These are phyloP conservation scores for Quillaja saponaria DNA, from an alignment of 306 rosid genomes.

Conservation along the genomic window DNA sequence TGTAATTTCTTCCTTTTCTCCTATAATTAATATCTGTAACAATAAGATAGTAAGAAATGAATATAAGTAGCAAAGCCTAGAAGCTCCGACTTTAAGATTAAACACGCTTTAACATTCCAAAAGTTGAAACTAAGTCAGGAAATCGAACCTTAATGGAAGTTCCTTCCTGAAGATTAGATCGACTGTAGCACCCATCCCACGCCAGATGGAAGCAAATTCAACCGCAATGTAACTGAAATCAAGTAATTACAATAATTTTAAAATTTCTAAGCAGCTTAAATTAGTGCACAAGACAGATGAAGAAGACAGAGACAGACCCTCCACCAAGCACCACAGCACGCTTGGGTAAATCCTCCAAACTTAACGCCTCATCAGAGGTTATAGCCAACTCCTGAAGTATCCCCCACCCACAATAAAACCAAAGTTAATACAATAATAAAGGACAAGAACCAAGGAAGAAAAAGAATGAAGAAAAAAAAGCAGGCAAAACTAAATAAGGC, in stretches of 20 bases:
- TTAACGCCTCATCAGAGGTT: slow-evolving; percentile 96
- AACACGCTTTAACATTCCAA: background rate
- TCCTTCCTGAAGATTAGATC: slow-evolving; percentile 81
- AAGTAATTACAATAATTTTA: slow-evolving; percentile 12
- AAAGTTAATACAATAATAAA: background rate
- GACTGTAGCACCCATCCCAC: slow-evolving; percentile 86
- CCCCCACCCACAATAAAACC: background rate
- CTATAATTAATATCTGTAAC: too few relatives aligned
- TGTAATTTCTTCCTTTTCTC: too few relatives aligned
- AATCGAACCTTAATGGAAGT: slow-evolving; percentile 80
- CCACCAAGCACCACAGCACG: slow-evolving; percentile 85
- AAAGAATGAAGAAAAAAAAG: slow-evolving; percentile 1
- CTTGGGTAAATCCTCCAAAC: slow-evolving; percentile 88
- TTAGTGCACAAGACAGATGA: slow-evolving; percentile 11
- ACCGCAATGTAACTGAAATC: slow-evolving; percentile 81
- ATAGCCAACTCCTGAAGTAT: slow-evolving; percentile 75
- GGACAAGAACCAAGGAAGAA: background rate
- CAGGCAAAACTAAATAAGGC: background rate
- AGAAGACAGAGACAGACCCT: slow-evolving; percentile 63
- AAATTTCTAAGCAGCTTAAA: slow-evolving; percentile 13
- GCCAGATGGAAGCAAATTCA: slow-evolving; percentile 96
- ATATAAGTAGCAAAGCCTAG: background rate
- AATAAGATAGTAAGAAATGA: too few relatives aligned
- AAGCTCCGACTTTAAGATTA: slow-evolving; percentile 8
- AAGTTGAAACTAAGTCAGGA: slow-evolving; percentile 18